Base-by-base conservation (phyloP, 1,284 basidiomycete genomes). In the Violaceomyces palustris region DNA sequence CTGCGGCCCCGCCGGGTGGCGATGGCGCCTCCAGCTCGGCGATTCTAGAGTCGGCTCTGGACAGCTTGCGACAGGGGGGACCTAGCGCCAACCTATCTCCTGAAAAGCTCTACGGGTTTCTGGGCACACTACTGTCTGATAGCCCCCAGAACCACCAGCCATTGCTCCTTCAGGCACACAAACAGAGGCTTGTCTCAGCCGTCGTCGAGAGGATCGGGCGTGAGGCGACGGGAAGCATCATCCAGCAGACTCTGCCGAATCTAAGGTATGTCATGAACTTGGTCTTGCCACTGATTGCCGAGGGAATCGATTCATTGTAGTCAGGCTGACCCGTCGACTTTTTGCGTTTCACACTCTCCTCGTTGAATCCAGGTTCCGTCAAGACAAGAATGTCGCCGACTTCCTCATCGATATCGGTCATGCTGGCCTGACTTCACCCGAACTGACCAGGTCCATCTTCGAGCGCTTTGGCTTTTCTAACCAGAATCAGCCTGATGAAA, bases 41-140 rank as follows among this genome's bases (percentile, higher is more conserved):
- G 24, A 41, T 45, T 42, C 63, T 45, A 42, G 66, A 85, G 11
- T 82, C 81, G 19, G 86, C 87, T 64, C 85, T 90, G 73, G 81
- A 86, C 62, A 82, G 56, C 2, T 50, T 64, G 3, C 45, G 51
- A 25, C 38, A 39, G n/a, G 41, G 83, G 29, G 87, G 88, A 73
- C 77, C 89, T 45, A 80, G 80, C 21, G 82, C 83, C 15, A 78
- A 79, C 42, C 86, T 88, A 66, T 78, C 86, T 45, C 81, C 82
- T 47, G 86, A 86, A 75, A 78, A 91, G 61, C 80, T 90, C 75
- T 79, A 83, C 42, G 86, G 87, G 72, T 78, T 91, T 47, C 79
- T 91, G 51, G 55, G 47, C 42, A 54, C 52, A 9, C 53, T 63
- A 22, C 50, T 68, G 34, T 57, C 54, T 47, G 61, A 70, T 23